Percentiles rank a stretch among this genome's conserved stretches.
These are phyloP conservation scores for Penicillium salamii DNA, from an alignment of 495 filamentous ascomycete species.

Conservation along the genomic window DNA sequence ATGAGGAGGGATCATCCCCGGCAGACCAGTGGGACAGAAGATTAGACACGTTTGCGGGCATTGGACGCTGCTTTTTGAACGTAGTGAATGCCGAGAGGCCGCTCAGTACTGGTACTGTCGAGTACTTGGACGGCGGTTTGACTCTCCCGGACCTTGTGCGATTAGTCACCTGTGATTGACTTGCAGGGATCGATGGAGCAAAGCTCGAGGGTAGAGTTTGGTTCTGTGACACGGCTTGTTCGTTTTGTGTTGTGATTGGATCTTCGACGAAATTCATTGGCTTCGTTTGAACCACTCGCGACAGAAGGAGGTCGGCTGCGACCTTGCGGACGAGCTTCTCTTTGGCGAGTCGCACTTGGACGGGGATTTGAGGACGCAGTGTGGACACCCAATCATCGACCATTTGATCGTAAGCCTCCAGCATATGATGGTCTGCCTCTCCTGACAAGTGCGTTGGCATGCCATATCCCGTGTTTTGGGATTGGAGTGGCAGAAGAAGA, in stretches of 20 bases:
- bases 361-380: constrained; percentile 33
- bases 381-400: constrained; percentile 39
- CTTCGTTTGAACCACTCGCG: constrained; percentile 24
- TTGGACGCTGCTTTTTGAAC: constrained; percentile 22
- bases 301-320: constrained; percentile 38
- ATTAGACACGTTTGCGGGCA: constrained; percentile 23
- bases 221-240: constrained; percentile 2
- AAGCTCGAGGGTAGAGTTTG: neutral
- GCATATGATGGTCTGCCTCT: constrained; percentile 15
- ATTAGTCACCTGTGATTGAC: constrained; percentile 7
- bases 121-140: constrained; percentile 2
- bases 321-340: constrained; percentile 41
- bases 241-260: neutral
- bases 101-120: constrained; percentile 11
- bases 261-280: constrained; percentile 1
- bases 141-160: neutral
- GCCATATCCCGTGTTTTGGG: constrained; percentile 8
- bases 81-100: constrained; percentile 32
- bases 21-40: constrained; percentile 45
- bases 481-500: constrained; percentile 18
- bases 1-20: constrained; percentile 35
- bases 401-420: constrained; percentile 37
- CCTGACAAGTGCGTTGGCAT: constrained; percentile 4
- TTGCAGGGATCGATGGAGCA: constrained; percentile 2
- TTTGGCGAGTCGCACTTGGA: constrained; percentile 37